phyloP scores from a whole-genome alignment of 2,329 filamentous ascomycete species.

The Aspergillus clavatus region DNA sequence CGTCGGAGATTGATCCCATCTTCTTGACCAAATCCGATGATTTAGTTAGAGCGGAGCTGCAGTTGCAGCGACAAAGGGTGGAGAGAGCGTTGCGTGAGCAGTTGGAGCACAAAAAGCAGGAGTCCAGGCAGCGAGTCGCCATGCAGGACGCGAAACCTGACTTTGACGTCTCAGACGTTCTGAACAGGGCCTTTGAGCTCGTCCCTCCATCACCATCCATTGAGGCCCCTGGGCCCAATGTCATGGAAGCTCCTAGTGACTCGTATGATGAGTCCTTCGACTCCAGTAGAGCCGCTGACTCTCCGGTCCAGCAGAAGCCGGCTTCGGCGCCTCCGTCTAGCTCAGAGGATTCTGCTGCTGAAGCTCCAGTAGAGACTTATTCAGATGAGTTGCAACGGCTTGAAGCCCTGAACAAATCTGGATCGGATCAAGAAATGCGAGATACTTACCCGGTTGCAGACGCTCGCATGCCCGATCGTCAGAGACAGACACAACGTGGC shows the following conservation, averaged over 20 bases:
- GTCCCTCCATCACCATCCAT: slow-evolving; percentile 64
- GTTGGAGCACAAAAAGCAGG: slow-evolving; percentile 58
- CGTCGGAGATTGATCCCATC: slow-evolving; percentile 72
- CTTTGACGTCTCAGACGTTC: slow-evolving; percentile 67
- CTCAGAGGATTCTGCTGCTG: slow-evolving; percentile 30
- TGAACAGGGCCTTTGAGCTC: slow-evolving; percentile 64
- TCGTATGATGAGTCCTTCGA: slow-evolving; percentile 94
- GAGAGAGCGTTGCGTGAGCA: slow-evolving; percentile 75
- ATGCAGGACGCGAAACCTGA: slow-evolving; percentile 54
- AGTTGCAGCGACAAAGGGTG: slow-evolving; percentile 72
- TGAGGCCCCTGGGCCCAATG: slow-evolving; percentile 50
- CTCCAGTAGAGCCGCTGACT: slow-evolving; percentile 83
- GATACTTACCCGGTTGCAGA: slow-evolving; percentile 38
- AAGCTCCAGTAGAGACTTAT: slow-evolving; percentile 30
- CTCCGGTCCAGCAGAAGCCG: slow-evolving; percentile 43
- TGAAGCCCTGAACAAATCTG: slow-evolving; percentile 34
- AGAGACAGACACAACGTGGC: slow-evolving; percentile 25
- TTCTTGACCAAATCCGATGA: slow-evolving; percentile 82
- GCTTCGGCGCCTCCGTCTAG: slow-evolving; percentile 28
- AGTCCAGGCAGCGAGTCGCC: slow-evolving; percentile 46
- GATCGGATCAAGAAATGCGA: slow-evolving; percentile 37
- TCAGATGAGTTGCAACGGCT: slow-evolving; percentile 35
- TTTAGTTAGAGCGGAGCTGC: slow-evolving; percentile 74
- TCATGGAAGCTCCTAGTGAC: slow-evolving; percentile 64
- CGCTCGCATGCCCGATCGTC: slow-evolving; percentile 26